A percentile compares a stretch with the other conserved stretches of the same genome.
Evolutionary conservation across 306 rosid genomes (phyloP).

Genomic region (Delonix regia): DNA sequence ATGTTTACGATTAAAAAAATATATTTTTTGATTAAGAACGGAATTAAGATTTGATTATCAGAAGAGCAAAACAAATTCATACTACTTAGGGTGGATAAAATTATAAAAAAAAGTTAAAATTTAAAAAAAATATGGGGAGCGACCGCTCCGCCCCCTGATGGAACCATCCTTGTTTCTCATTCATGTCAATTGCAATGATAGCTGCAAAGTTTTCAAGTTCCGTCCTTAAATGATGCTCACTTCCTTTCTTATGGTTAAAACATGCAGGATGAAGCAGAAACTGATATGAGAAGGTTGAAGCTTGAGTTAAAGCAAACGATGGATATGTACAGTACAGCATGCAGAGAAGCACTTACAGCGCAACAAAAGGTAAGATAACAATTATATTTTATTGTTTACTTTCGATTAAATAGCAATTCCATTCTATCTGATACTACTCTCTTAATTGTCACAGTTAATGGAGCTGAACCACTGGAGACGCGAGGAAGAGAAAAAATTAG

Average conservation of each 20-base stretch:
- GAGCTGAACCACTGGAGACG: conserved; percentile 62
- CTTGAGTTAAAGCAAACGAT: conserved; percentile 93
- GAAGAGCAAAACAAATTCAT: too few relatives aligned
- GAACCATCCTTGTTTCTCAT: too few relatives aligned
- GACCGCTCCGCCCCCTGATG: too few relatives aligned
- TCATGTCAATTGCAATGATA: too few relatives aligned
- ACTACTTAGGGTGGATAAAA: too few relatives aligned
- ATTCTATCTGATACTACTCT: background rate
- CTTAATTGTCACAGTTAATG: conserved; percentile 46
- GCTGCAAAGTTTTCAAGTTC: background rate
- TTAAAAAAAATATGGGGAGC: too few relatives aligned
- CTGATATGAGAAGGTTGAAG: conserved; percentile 86
- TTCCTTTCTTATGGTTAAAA: conserved; percentile 25
- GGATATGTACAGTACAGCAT: conserved; percentile 83
- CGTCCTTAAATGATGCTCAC: background rate
- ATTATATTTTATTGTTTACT: background rate
- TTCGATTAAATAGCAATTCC: background rate
- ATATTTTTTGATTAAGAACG: too few relatives aligned
- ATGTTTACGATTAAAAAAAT: too few relatives aligned
- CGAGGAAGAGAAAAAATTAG: conserved; percentile 70
- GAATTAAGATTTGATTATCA: too few relatives aligned
- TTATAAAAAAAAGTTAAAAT: too few relatives aligned
- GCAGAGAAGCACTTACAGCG: conserved; percentile 78
- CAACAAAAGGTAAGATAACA: conserved; percentile 62
- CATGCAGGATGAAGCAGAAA: conserved; percentile 75